Percentiles rank a stretch among this genome's conserved stretches.
Evolutionary conservation across 768 basidiomycete species (phyloP).

Genomic region (Boletus rubropictus): DNA sequence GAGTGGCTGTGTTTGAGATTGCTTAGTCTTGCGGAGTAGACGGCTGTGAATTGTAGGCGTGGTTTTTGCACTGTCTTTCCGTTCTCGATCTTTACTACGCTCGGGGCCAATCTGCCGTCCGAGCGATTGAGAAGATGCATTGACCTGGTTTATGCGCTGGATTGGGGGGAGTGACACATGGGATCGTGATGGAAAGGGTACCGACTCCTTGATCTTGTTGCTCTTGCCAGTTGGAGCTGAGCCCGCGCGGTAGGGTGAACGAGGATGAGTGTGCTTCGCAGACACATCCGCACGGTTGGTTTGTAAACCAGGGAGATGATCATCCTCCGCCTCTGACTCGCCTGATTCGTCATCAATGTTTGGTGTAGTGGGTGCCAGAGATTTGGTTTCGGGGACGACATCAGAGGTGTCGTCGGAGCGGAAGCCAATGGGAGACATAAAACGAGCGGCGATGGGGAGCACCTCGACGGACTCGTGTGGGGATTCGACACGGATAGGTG

Average conservation of each 20-base stretch:
- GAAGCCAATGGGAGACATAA: conserved; percentile 64
- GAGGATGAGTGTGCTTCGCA: conserved; percentile 62
- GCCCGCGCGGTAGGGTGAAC: conserved; percentile 66
- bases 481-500: conserved; percentile 47
- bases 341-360: conserved; percentile 72
- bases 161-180: conserved; percentile 72
- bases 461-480: conserved; percentile 69
- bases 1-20: conserved; percentile 48
- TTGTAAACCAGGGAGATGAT: conserved; percentile 37
- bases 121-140: conserved; percentile 68
- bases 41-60: conserved; percentile 33
- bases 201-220: conserved; percentile 39
- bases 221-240: conserved; percentile 37
- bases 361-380: conserved; percentile 41
- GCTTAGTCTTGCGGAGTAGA: conserved; percentile 64
- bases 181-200: conserved; percentile 77
- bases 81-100: conserved; percentile 44
- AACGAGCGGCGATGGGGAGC: conserved; percentile 83
- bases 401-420: conserved; percentile 42
- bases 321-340: conserved; percentile 63
- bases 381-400: conserved; percentile 44
- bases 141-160: conserved; percentile 43
- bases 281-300: conserved; percentile 21
- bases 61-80: conserved; percentile 39
- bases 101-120: conserved; percentile 62